Evolutionary conservation across 2,329 filamentous ascomycete genomes (phyloP), one percentile per base, ranked within the genome.

Genomic region (Alternaria hordeiaustralica): DNA sequence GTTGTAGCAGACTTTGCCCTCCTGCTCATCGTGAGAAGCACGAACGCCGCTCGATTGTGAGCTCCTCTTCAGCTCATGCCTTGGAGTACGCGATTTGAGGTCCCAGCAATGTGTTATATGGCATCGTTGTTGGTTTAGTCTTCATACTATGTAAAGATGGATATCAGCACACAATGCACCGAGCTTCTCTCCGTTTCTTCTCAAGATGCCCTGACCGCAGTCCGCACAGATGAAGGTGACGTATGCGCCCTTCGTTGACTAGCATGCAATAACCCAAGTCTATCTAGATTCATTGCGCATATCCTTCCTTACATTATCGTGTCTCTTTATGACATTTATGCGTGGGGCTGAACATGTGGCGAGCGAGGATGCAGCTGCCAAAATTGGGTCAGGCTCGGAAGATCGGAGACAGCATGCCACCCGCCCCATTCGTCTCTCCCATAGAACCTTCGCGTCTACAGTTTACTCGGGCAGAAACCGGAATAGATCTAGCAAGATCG

Each of bases 401-500:
- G 33, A 36, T 1, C 33, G 33, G 33, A 36, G 33, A 36, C 7
- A 36, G 33, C 33, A 36, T n/a, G 33, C 7, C 33, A 36, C 33
- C 33, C 7, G 33, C 33, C 30, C 33, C 33, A n/a, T 2, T 36
- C 4, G 33, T 36, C 33, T 36, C 33, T 3, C 33, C 7, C 33
- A 36, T 36, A 1, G 33, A 36, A 3, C 13, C 33, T 5, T 9
- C 33, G 33, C 33, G 33, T 36, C 33, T 36, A n/a, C 33, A 36
- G 13, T 36, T 36, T 36, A 36, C 33, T 1, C 33, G 33, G 30
- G 30, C 6, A 15, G 0, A 15, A 9, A 5, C 33, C 33, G 33
- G 7, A 3, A 5, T 1, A 36, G 4, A 36, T 5, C 33, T 5
- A n/a, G 33, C 33, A n/a, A n/a, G 4, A 36, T 5, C 33, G 0